Evolutionary conservation across 306 rosid species (phyloP).

Genomic region (Begonia fuchsioides): DNA sequence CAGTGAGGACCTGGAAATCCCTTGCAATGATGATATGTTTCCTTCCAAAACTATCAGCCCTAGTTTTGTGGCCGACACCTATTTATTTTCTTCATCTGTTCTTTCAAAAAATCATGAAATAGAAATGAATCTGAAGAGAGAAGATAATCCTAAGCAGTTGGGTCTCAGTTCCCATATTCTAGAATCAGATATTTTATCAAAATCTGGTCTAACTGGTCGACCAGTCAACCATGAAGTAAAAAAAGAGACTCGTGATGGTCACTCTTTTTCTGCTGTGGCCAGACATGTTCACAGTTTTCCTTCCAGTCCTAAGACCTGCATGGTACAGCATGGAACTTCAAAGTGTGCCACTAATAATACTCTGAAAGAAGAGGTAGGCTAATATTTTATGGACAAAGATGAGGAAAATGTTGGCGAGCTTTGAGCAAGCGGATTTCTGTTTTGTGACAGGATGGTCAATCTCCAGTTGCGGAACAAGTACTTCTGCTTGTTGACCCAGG

Average conservation of each 20-base stretch:
- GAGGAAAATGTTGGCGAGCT: constrained; percentile 15
- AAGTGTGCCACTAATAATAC: constrained; percentile 20
- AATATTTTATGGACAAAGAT: constrained; percentile 3
- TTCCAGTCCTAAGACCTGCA: constrained; percentile 20
- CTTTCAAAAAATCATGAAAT: constrained; percentile 15
- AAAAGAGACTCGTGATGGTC: constrained; percentile 22
- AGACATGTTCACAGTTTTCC: constrained; percentile 20
- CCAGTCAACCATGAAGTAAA: constrained; percentile 22
- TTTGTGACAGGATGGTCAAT: constrained; percentile 31
- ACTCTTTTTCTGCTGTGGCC: constrained; percentile 23
- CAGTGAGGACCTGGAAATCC: constrained; percentile 53
- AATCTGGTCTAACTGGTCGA: constrained; percentile 15
- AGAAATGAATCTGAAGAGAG: constrained; percentile 24
- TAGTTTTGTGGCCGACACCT: constrained; percentile 14
- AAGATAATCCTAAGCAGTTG: constrained; percentile 19
- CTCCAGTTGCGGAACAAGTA: constrained; percentile 19
- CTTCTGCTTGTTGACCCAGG: constrained; percentile 17
- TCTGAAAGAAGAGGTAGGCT: constrained; percentile 39
- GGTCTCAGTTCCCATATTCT: constrained; percentile 12
- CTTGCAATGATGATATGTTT: constrained; percentile 24
- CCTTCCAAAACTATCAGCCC: constrained; percentile 8
- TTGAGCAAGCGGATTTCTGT: constrained; percentile 5
- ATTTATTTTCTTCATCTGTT: constrained; percentile 11
- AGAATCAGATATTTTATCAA: constrained; percentile 11
- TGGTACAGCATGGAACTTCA: constrained; percentile 20